Percentiles rank a stretch among this genome's conserved stretches.
phyloP scores from a whole-genome alignment of 108 stramenopile genomes.

The Cyclotella cryptica region DNA sequence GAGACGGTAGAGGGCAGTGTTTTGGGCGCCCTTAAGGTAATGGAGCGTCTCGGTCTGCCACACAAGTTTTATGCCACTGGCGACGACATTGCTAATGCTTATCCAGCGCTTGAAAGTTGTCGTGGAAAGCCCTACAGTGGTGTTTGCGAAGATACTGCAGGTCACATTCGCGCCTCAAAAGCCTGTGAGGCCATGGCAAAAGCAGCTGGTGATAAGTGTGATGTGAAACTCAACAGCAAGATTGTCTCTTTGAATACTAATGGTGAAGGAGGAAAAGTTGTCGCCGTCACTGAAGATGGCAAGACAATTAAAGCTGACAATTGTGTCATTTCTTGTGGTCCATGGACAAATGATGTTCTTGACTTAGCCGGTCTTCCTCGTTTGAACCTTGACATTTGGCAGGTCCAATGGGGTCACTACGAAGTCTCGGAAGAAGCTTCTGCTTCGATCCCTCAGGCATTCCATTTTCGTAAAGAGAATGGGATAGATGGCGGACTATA shows the following conservation, averaged over 20 bases:
- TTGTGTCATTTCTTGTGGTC: conserved; percentile 38
- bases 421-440: conserved; percentile 31
- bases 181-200: conserved; percentile 53
- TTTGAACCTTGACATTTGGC: conserved; percentile 47
- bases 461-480: conserved; percentile 48
- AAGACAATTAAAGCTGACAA: conserved; percentile 42
- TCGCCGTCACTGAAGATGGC: conserved; percentile 40
- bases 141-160: conserved; percentile 55
- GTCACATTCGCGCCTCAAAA: conserved; percentile 51
- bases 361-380: conserved; percentile 26
- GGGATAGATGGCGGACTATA: conserved; percentile 47
- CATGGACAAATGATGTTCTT: conserved; percentile 52
- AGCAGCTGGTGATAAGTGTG: conserved; percentile 40
- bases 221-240: conserved; percentile 45
- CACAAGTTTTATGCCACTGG: conserved; percentile 48
- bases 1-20: conserved; percentile 56
- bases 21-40: conserved; percentile 43
- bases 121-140: conserved; percentile 53
- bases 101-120: conserved; percentile 42
- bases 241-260: conserved; percentile 34
- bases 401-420: conserved; percentile 61
- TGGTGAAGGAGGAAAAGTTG: conserved; percentile 24
- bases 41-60: conserved; percentile 39
- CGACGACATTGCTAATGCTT: conserved; percentile 38
- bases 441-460: conserved; percentile 50